Evolutionary conservation across 1,139 yeast species (phyloP).

Genomic region (Kazachstania sp.): DNA sequence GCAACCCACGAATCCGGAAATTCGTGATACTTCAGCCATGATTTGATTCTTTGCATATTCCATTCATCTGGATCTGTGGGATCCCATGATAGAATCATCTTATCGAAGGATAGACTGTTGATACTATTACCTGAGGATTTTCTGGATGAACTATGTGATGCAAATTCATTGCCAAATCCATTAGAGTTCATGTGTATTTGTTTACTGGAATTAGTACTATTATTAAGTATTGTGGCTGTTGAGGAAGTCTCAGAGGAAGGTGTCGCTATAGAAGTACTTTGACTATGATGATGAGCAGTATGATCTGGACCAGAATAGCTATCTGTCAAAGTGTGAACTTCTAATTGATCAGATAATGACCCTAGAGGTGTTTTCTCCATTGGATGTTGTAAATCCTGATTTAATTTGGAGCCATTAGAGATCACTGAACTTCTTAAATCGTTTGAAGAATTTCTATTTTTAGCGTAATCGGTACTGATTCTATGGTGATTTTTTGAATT

Average conservation of each 20-base stretch:
- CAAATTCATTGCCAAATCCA: neutral
- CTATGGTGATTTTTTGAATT: neutral
- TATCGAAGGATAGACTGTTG: constrained; percentile 23
- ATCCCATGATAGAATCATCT: constrained; percentile 35
- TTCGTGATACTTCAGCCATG: constrained; percentile 59
- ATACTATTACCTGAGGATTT: constrained; percentile 29
- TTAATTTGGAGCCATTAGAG: neutral
- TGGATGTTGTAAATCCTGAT: neutral
- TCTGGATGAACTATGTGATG: constrained; percentile 12
- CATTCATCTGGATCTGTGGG: constrained; percentile 46
- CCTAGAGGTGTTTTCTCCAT: neutral
- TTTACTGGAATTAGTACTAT: neutral
- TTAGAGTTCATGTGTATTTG: neutral
- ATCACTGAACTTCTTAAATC: constrained; percentile 1
- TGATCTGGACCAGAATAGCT: neutral
- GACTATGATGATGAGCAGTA: neutral
- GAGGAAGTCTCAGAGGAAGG: neutral
- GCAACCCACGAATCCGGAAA: constrained; percentile 70
- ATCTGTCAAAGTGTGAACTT: neutral
- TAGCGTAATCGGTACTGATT: neutral
- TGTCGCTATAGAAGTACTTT: neutral
- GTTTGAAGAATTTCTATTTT: constrained; percentile 1
- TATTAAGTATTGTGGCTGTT: neutral
- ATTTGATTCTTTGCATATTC: constrained; percentile 56
- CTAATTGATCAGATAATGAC: constrained; percentile 1